Percentiles rank a stretch among this genome's conserved stretches.
Conservation (phyloP, 2,329 filamentous ascomycete genomes). For the Aspergillus niger region DNA sequence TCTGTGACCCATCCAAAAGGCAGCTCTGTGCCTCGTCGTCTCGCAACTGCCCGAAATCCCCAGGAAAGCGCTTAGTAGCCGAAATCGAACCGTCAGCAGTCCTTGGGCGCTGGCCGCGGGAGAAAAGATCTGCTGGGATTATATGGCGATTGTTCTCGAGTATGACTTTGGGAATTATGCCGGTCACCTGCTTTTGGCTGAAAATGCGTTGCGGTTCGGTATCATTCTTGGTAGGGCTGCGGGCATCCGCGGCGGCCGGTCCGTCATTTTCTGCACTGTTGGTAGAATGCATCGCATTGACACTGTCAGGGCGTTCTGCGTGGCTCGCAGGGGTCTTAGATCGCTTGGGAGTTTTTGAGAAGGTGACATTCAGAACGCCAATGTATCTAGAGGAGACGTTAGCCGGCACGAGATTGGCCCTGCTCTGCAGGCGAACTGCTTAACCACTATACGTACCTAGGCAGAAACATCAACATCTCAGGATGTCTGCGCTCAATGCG, state of each 20-base stretch:
- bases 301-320: slow-evolving; percentile 20
- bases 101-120: slow-evolving; percentile 55
- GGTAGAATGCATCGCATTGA: slow-evolving; percentile 7
- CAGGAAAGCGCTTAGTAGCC: slow-evolving; percentile 23
- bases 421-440: slow-evolving; percentile 18
- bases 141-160: slow-evolving; percentile 95
- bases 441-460: slow-evolving; percentile 54
- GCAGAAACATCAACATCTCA: slow-evolving; percentile 85
- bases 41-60: slow-evolving; percentile 20
- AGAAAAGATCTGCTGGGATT: slow-evolving; percentile 79
- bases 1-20: slow-evolving; percentile 21
- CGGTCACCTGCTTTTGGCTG: slow-evolving; percentile 74
- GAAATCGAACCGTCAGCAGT: slow-evolving; percentile 34
- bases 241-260: slow-evolving; percentile 13
- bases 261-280: slow-evolving; percentile 18
- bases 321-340: slow-evolving; percentile 46
- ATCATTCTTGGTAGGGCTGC: slow-evolving; percentile 18
- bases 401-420: neutral
- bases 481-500: slow-evolving; percentile 89
- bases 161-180: slow-evolving; percentile 82
- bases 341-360: slow-evolving; percentile 76
- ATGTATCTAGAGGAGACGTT: slow-evolving; percentile 70
- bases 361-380: slow-evolving; percentile 93
- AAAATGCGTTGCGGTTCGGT: slow-evolving; percentile 55
- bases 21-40: slow-evolving; percentile 14